These are phyloP conservation scores for Choanephora cucurbitarum DNA, from an alignment of 371 early-diverging fungal genomes.

Conservation along the genomic window DNA sequence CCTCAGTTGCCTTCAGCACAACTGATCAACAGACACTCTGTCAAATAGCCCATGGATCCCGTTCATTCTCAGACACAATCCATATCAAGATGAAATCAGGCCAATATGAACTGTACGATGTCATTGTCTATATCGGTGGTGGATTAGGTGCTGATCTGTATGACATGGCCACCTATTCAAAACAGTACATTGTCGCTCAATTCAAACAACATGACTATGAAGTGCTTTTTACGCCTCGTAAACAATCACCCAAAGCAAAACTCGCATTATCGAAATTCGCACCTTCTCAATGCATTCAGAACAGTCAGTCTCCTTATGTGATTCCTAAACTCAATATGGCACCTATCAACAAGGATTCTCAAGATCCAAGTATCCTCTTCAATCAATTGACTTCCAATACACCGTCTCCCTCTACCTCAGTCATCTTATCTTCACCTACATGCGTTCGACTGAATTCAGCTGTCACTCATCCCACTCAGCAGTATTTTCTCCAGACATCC, in stretches of 20 bases:
- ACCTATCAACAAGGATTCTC: slow-evolving; percentile 24
- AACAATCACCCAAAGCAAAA: slow-evolving; percentile 2
- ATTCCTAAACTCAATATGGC: slow-evolving; percentile 39
- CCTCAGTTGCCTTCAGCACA: slow-evolving; percentile 40
- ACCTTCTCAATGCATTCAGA: neutral
- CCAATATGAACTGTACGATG: slow-evolving; percentile 47
- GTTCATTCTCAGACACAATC: slow-evolving; percentile 52
- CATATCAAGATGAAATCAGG: slow-evolving; percentile 55
- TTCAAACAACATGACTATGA: slow-evolving; percentile 20
- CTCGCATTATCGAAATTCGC: slow-evolving; percentile 1
- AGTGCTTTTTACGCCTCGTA: slow-evolving; percentile 17
- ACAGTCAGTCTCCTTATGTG: neutral
- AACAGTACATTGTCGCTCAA: slow-evolving; percentile 43
- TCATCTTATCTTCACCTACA: neutral
- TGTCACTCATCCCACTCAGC: slow-evolving; percentile 46
- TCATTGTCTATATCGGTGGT: slow-evolving; percentile 59
- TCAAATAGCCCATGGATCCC: slow-evolving; percentile 38
- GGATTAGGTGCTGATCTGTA: slow-evolving; percentile 60
- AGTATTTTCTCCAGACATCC: slow-evolving; percentile 49
- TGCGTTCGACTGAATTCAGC: slow-evolving; percentile 14
- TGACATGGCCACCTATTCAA: slow-evolving; percentile 25
- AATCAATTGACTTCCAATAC: neutral
- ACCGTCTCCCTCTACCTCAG: slow-evolving; percentile 2
- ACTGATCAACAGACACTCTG: slow-evolving; percentile 37
- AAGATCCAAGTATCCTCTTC: slow-evolving; percentile 4